phyloP scores from a whole-genome alignment of 2,329 filamentous ascomycete genomes.

The Aspergillus nomiae region DNA sequence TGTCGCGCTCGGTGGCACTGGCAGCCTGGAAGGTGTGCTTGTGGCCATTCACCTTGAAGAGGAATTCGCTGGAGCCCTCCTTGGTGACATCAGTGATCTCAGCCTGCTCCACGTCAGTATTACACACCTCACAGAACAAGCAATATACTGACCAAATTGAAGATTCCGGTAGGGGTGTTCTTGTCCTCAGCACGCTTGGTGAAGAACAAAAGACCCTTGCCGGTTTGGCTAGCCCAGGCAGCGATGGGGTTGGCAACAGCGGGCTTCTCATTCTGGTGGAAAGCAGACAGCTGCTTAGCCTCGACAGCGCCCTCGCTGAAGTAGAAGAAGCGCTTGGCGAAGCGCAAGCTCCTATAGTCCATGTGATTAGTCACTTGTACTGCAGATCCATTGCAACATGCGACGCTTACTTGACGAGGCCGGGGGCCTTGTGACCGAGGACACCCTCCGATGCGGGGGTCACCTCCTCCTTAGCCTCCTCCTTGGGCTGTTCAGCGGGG shows the following conservation, averaged over 20 bases:
- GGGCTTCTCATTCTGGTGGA: conserved; percentile 87
- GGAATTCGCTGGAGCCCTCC: conserved; percentile 79
- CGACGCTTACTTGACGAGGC: conserved; percentile 78
- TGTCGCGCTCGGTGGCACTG: conserved; percentile 76
- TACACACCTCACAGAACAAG: conserved; percentile 4
- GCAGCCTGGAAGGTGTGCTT: conserved; percentile 93
- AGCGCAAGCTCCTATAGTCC: conserved; percentile 72
- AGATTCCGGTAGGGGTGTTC: conserved; percentile 74
- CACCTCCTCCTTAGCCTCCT: conserved; percentile 47
- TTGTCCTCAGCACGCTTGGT: conserved; percentile 83
- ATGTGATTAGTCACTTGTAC: conserved; percentile 10
- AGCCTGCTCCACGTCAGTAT: conserved; percentile 51
- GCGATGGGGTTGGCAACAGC: conserved; percentile 74
- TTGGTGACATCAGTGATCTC: conserved; percentile 72
- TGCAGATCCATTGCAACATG: background rate
- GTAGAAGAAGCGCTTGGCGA: conserved; percentile 93
- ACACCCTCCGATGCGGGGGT: conserved; percentile 80
- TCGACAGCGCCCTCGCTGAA: conserved; percentile 74
- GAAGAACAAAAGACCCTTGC: conserved; percentile 92
- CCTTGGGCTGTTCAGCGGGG: conserved; percentile 39
- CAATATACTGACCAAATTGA: conserved; percentile 72
- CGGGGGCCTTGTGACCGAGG: conserved; percentile 86
- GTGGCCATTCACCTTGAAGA: conserved; percentile 79
- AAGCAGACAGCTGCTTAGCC: conserved; percentile 71
- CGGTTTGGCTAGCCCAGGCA: conserved; percentile 90